Percentiles rank a stretch among this genome's conserved stretches.
phyloP scores from a whole-genome alignment of 2,329 filamentous ascomycete genomes.

The Trichophyton verrucosum region DNA sequence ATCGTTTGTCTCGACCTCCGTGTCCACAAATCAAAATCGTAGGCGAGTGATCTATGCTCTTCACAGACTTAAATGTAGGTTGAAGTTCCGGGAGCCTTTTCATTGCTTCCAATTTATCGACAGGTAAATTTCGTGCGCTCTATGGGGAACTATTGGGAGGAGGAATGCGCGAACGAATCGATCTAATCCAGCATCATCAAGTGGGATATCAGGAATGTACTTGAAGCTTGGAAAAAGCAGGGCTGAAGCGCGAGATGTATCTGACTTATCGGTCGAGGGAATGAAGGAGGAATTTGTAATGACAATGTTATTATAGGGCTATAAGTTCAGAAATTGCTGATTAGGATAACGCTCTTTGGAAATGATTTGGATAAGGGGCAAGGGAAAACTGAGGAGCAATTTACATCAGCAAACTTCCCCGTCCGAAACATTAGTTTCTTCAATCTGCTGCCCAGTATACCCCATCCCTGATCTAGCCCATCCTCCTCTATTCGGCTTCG shows the following conservation, averaged over 20 bases:
- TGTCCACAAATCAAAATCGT: constrained; percentile 78
- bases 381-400: constrained; percentile 18
- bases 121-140: constrained; percentile 24
- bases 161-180: constrained; percentile 35
- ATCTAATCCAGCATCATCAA: constrained; percentile 43
- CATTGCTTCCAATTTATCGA: constrained; percentile 20
- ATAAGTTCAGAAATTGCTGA: constrained; percentile 7
- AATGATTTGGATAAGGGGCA: neutral
- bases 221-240: constrained; percentile 76
- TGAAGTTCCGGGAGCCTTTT: constrained; percentile 41
- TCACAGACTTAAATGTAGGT: constrained; percentile 43
- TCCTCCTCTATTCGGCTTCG: constrained; percentile 74
- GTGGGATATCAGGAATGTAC: constrained; percentile 60
- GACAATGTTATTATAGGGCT: constrained; percentile 77
- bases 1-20: constrained; percentile 65
- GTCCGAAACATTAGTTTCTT: constrained; percentile 55
- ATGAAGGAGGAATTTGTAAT: constrained; percentile 65
- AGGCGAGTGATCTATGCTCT: constrained; percentile 47
- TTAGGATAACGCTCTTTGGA: neutral
- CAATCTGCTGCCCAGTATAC: constrained; percentile 49
- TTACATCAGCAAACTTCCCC: constrained; percentile 54
- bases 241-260: constrained; percentile 39
- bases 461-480: constrained; percentile 38
- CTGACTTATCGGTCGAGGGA: constrained; percentile 30
- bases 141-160: constrained; percentile 25